Base-by-base conservation (phyloP, 2,329 filamentous ascomycete genomes). In the Bisporella sp. region DNA sequence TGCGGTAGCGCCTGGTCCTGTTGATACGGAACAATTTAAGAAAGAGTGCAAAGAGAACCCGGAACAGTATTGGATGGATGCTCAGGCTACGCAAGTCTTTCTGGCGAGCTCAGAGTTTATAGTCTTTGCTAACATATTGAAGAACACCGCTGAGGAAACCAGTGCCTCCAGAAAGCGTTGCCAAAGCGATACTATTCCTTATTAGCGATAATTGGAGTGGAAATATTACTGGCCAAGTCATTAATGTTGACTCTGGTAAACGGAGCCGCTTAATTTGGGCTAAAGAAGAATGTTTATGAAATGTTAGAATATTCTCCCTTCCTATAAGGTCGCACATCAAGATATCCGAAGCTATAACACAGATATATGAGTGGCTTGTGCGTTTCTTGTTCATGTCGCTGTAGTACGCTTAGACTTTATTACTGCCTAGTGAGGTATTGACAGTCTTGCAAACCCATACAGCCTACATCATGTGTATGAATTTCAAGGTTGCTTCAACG, bases 221-320 rank as follows among this genome's bases (percentile, higher is more conserved):
- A 13, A 68, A 67, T 58, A 64, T 73, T 30, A 70, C 70, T 51
- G 73, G 72, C 1, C 71, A 75, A 53, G 54, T 71, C 4, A 52
- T 75, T 41, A 69, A 68, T 43, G 70, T 76, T 28, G 71, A 75
- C 60, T 68, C 63, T 13, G 73, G 73, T 5, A 75, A 74, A 62
- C 67, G 66, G 50, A 72, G 69, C 6, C 70, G 68, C 41, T 55
- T 73, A 7, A 62, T 71, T 57, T 71, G 67, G 66, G 62, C 57
- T 12, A 64, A 62, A 35, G 52, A 53, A 12, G 55, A 60, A 29
- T 56, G 21, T 21, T 21, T 21, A 21, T 21, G 21, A 21, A 21
- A 21, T 21, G 2, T 21, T 21, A 21, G 21, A 21, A 21, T 21
- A 21, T 21, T 21, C 21, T 21, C 21, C 21, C 21, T 21, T 21